Base-by-base conservation (phyloP, 352 stramenopile genomes). In the Pythium sukuiense region DNA sequence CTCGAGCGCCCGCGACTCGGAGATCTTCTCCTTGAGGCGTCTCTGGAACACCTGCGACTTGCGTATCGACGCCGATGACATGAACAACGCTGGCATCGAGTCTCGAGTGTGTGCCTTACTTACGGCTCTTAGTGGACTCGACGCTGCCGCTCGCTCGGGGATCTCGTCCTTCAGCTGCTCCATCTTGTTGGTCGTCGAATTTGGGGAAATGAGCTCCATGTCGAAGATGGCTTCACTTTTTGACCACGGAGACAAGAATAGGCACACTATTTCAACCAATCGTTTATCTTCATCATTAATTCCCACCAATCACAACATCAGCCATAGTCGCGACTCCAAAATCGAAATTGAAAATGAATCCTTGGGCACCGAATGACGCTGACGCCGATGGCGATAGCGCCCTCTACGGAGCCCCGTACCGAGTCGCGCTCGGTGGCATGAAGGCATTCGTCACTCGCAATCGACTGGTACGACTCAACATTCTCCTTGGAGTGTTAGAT, bases 1-100 rank as follows among this genome's bases (percentile, higher is more conserved):
- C 65, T 87, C 69, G 14, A 92, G 74, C 70, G 88, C 88, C 49
- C 83, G 76, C 12, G 81, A 90, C 65, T 92, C 83, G 35, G 71
- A 84, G 55, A 92, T 81, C 53, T 83, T 83, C 13, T 76, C 71
- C 54, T 82, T 82, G 27, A 92, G 71, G 12, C 77, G 79, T 3
- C 83, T 78, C 46, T 89, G 80, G 57, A 92, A 71, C 3, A 75
- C 59, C 48, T 71, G 69, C 3, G 63, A 69, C 49, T 75, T 75
- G 48, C 69, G 69, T 3, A 66, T 37, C 6, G 67, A 64, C 0
- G 55, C 54, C 8, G 55, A 32, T 29, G 48, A 33, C 18, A 52
- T n/a, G 18, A 48, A 57, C 18, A 53, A 29, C 18, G 16, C 20
- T 9, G 14, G 2, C 20, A 39, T n/a, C 13, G 30, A 33, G 0